Percentiles rank a stretch among this genome's conserved stretches.
Conservation (phyloP, 495 filamentous ascomycete species). For the Xylaria curta region DNA sequence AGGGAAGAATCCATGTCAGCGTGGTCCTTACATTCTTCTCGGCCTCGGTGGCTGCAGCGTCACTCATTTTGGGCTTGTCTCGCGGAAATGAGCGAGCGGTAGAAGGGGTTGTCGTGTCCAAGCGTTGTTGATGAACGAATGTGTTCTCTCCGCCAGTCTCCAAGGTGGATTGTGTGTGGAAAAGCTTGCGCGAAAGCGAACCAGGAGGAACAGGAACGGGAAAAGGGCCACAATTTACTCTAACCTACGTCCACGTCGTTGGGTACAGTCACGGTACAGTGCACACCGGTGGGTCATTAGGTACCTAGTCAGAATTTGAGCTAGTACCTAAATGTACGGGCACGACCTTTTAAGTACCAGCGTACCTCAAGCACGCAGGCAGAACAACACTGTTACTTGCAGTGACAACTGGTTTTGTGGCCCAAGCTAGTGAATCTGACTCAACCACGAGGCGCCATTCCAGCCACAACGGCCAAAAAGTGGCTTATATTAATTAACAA, state of each 20-base stretch:
- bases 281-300: neutral
- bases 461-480: neutral
- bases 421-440: too few species aligned
- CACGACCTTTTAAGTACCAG: neutral
- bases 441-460: neutral
- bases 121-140: conserved; percentile 10
- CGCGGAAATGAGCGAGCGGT: conserved; percentile 9
- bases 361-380: too few species aligned
- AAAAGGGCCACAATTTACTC: conserved; percentile 18
- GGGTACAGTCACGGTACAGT: conserved; percentile 5
- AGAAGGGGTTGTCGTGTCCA: conserved; percentile 19
- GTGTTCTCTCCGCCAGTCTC: conserved; percentile 20
- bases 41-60: conserved; percentile 85
- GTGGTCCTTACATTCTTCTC: conserved; percentile 84
- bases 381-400: too few species aligned
- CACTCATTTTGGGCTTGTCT: conserved; percentile 76
- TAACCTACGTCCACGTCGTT: conserved; percentile 14
- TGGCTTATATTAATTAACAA: neutral
- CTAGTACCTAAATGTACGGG: neutral
- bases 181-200: conserved; percentile 25
- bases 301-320: neutral
- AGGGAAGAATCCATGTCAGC: conserved; percentile 9
- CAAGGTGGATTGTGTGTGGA: conserved; percentile 27
- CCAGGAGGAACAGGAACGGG: neutral
- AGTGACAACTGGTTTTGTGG: too few species aligned